Evolutionary conservation across 805 yeast species (phyloP).

Genomic region (Candida mattraensis): DNA sequence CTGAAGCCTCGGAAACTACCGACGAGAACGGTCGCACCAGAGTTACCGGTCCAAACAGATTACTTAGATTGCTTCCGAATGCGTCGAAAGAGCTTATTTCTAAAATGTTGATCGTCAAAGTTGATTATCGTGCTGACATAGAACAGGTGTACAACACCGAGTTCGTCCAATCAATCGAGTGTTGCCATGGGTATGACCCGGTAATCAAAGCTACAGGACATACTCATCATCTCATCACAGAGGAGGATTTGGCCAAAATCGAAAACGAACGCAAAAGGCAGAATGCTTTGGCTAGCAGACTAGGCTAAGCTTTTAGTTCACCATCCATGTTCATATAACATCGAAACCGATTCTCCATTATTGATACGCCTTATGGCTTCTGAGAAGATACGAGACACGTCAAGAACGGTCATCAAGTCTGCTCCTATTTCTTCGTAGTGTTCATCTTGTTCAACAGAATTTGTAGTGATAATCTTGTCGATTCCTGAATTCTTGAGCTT

Average conservation of each 20-base stretch:
- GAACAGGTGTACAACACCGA: conserved; percentile 53
- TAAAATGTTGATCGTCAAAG: conserved; percentile 63
- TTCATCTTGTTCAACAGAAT: conserved; percentile 82
- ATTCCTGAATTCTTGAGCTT: conserved; percentile 67
- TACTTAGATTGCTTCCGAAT: conserved; percentile 69
- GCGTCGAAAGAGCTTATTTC: conserved; percentile 61
- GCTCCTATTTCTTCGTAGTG: conserved; percentile 54
- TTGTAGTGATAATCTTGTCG: conserved; percentile 85
- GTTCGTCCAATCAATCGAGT: conserved; percentile 58
- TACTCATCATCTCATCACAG: conserved; percentile 67
- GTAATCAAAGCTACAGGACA: conserved; percentile 42
- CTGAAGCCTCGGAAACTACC: conserved; percentile 22
- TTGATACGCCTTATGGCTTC: conserved; percentile 96
- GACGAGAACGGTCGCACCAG: conserved; percentile 29
- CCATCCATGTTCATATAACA: conserved; percentile 86
- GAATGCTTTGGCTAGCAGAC: conserved; percentile 19
- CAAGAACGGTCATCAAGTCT: conserved; percentile 65
- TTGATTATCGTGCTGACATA: conserved; percentile 57
- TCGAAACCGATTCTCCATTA: conserved; percentile 94
- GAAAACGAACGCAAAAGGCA: conserved; percentile 37
- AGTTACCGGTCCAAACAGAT: conserved; percentile 63
- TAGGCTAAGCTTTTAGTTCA: conserved; percentile 28
- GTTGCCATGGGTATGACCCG: conserved; percentile 43
- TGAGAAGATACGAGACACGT: conserved; percentile 83
- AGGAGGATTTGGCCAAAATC: conserved; percentile 51